phyloP scores from a whole-genome alignment of 2,329 filamentous ascomycete species.

The Nemania serpens region DNA sequence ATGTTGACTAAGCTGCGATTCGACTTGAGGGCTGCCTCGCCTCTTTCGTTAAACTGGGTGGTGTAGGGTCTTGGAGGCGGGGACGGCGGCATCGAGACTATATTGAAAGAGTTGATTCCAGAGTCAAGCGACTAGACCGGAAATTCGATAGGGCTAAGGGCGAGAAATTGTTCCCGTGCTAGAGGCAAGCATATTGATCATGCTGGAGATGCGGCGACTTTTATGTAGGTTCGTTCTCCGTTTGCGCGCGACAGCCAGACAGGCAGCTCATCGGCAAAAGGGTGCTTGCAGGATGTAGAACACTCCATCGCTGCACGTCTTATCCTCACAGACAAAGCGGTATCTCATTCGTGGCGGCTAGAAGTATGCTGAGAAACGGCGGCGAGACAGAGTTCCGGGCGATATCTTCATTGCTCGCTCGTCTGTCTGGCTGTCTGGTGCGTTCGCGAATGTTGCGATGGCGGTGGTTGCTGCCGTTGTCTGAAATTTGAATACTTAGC shows the following conservation, averaged over 20 bases:
- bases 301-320: neutral
- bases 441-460: neutral
- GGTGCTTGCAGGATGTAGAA: constrained; percentile 12
- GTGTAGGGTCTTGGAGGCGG: neutral
- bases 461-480: neutral
- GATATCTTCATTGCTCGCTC: constrained; percentile 5
- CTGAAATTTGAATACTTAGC: too few relatives aligned
- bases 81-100: neutral
- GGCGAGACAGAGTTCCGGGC: constrained; percentile 19
- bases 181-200: too few relatives aligned
- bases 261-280: neutral
- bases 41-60: neutral
- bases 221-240: constrained; percentile 14
- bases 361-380: neutral
- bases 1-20: constrained; percentile 20
- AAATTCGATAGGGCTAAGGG: too few relatives aligned
- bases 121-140: neutral
- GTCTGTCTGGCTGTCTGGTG: neutral
- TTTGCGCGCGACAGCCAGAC: neutral
- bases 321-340: constrained; percentile 17
- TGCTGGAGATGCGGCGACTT: neutral
- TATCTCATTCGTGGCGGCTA: constrained; percentile 1
- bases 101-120: neutral
- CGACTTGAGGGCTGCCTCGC: neutral
- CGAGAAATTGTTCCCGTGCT: neutral